Conservation (phyloP, 176 grass and related monocot genomes). For the Aegilops bicornis region DNA sequence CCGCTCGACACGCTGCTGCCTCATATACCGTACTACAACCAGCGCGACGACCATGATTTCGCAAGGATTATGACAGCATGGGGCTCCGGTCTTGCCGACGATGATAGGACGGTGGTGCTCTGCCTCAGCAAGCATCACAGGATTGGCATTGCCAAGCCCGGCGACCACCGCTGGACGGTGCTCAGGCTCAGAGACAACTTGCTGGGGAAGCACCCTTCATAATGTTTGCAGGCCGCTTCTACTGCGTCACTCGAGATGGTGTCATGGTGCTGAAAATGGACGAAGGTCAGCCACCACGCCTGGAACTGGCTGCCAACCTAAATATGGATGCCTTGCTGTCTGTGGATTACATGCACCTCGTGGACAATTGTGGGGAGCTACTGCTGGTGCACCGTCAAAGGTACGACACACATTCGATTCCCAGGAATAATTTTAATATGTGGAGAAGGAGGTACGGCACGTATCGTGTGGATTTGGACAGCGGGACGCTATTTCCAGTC, state of each 20-base stretch:
- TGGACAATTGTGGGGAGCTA: neutral
- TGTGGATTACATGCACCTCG: neutral
- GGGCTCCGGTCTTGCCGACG: neutral
- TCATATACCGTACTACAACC: neutral
- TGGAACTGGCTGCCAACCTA: neutral
- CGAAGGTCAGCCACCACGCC: neutral
- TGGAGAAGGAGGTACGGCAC: neutral
- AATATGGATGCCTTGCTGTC: accelerated
- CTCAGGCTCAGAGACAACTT: neutral
- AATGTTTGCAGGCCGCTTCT: neutral
- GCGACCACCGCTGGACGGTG: neutral
- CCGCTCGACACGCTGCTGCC: neutral
- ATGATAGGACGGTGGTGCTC: neutral
- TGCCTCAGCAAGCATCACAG: neutral
- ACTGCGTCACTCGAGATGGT: neutral
- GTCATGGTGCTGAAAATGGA: neutral
- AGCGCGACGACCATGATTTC: neutral
- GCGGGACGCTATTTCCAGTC: neutral
- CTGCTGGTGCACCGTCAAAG: neutral
- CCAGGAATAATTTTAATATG: neutral
- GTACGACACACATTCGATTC: too few relatives aligned
- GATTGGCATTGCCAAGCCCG: neutral
- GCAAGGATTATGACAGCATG: neutral
- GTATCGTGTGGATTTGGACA: neutral
- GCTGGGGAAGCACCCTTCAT: neutral